These are phyloP conservation scores for Ogataea ramenticola DNA, from an alignment of 805 yeast genomes.

Conservation along the genomic window DNA sequence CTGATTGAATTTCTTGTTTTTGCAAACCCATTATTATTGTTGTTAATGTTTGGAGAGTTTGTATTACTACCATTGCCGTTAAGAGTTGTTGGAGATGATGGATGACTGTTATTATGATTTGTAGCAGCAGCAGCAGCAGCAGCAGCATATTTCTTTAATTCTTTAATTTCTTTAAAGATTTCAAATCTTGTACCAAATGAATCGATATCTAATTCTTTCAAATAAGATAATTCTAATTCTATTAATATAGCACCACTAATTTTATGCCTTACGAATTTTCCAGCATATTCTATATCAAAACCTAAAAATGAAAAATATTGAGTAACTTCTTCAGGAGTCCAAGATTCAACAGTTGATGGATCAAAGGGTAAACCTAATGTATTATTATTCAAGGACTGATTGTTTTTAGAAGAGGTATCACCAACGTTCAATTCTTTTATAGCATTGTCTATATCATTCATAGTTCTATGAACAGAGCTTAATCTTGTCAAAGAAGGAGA, in stretches of 20 bases:
- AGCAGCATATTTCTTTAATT: conserved; percentile 35
- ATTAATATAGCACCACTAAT: conserved; percentile 81
- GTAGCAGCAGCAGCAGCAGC: neutral
- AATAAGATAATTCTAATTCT: conserved; percentile 75
- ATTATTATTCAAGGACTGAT: neutral
- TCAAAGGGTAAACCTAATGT: conserved; percentile 21
- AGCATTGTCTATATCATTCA: conserved; percentile 70
- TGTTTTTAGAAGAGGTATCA: conserved; percentile 1
- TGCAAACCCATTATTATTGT: neutral
- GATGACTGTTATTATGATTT: too few species aligned
- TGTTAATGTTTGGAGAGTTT: too few species aligned
- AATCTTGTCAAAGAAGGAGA: conserved; percentile 15
- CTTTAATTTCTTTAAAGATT: conserved; percentile 81
- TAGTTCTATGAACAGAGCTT: conserved; percentile 42
- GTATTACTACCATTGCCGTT: too few species aligned
- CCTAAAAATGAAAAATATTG: conserved; percentile 67
- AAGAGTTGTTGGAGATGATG: too few species aligned
- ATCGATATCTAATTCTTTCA: conserved; percentile 86
- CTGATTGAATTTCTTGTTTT: neutral
- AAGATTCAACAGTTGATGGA: conserved; percentile 43
- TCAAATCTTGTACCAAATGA: conserved; percentile 96
- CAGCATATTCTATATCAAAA: conserved; percentile 67
- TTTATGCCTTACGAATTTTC: conserved; percentile 78
- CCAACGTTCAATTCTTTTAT: conserved; percentile 46
- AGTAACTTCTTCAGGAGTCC: conserved; percentile 87